Evolutionary conservation across 2,329 filamentous ascomycete species (phyloP), one percentile per base, ranked within the genome.

Genomic region (Dactylellina parvicollis): DNA sequence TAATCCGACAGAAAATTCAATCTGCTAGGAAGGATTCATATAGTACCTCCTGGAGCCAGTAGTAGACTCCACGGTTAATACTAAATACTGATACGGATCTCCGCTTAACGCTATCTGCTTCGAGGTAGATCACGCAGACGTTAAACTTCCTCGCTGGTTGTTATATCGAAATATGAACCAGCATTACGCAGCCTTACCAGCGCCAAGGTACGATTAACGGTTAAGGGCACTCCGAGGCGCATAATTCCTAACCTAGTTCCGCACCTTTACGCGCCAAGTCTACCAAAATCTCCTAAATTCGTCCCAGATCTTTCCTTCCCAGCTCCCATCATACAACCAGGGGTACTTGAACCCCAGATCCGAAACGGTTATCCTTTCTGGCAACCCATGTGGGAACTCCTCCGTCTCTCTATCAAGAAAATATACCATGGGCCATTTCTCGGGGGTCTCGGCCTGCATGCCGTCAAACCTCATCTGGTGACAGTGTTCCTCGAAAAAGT

Each of bases 281-380:
- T 64, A 71, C 57, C 57, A 71, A 24, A 71, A 59, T 16, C 36
- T 56, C 7, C 34, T 49, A 50, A 57, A 57, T 14, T 54, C 49
- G 18, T 64, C 57, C 66, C 66, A 71, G 16, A 54, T 20, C 28
- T 52, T 47, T 7, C 66, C 50, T 40, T 64, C 49, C 66, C 66
- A 71, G 24, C 12, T 50, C 18, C 66, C 57, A 34, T 71, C 52
- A 36, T 71, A 71, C 40, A 71, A 28, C 66, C 49, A 62, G 3
- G 66, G 66, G 42, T 42, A 54, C 16, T 24, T 32, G 8, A 32
- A 49, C 47, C 30, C 50, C 10, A 71, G 34, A 16, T 71, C 66
- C 32, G 28, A 24, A 4, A 64, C 44, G 30, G 49, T 46, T 10
- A 71, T 62, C 16, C 30, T 18, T 20, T 52, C 56, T 5, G 65